These are phyloP conservation scores for Reticulascus tulasneorum DNA, from an alignment of 2,329 filamentous ascomycete species.

Conservation along the genomic window DNA sequence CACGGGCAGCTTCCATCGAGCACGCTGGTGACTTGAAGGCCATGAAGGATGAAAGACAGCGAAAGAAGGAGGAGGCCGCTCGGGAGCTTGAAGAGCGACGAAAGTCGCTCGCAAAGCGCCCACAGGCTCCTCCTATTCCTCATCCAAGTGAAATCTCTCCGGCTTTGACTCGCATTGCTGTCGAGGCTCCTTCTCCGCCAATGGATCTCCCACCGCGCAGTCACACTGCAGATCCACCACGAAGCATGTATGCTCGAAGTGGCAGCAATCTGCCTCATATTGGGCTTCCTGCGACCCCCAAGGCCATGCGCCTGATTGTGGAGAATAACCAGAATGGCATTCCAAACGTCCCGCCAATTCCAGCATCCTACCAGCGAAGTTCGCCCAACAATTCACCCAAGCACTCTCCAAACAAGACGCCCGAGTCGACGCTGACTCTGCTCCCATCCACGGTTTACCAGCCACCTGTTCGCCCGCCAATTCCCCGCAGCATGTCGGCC, in stretches of 20 bases:
- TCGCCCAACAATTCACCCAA: slow-evolving; percentile 34
- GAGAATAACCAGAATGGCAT: slow-evolving; percentile 47
- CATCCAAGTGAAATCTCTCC: slow-evolving; percentile 59
- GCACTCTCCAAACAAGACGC: slow-evolving; percentile 27
- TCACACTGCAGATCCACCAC: slow-evolving; percentile 58
- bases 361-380: slow-evolving; percentile 41
- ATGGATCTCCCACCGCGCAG: slow-evolving; percentile 53
- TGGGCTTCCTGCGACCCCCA: slow-evolving; percentile 85
- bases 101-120: slow-evolving; percentile 74
- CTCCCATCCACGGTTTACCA: slow-evolving; percentile 56
- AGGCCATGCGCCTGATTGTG: slow-evolving; percentile 82
- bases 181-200: slow-evolving; percentile 21
- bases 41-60: slow-evolving; percentile 57
- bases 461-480: slow-evolving; percentile 44
- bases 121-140: slow-evolving; percentile 75
- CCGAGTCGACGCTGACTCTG: slow-evolving; percentile 37
- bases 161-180: slow-evolving; percentile 23
- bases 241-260: slow-evolving; percentile 44
- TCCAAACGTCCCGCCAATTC: slow-evolving; percentile 43
- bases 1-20: slow-evolving; percentile 38
- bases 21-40: slow-evolving; percentile 51
- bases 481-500: slow-evolving; percentile 61
- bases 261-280: slow-evolving; percentile 49
- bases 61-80: slow-evolving; percentile 71
- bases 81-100: slow-evolving; percentile 85